Percentiles rank a stretch among this genome's conserved stretches.
These are phyloP conservation scores for Fusarium citri DNA, from an alignment of 2,329 filamentous ascomycete genomes.

Conservation along the genomic window DNA sequence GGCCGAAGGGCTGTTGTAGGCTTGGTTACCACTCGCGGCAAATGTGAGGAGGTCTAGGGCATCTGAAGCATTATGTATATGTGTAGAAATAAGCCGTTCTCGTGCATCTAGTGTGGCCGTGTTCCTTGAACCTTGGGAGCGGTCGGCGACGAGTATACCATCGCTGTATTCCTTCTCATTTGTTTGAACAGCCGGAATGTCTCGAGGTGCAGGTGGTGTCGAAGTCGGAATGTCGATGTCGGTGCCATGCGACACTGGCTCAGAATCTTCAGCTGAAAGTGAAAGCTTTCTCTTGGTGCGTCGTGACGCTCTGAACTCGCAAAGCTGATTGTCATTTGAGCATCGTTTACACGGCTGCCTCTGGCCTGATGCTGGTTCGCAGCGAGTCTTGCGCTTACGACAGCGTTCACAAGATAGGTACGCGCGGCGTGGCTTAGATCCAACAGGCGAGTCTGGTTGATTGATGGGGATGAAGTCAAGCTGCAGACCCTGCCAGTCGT, in stretches of 20 bases:
- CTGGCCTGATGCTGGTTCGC: constrained; percentile 4
- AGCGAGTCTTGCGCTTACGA: constrained; percentile 24
- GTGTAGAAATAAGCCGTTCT: constrained; percentile 20
- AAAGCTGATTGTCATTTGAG: constrained; percentile 3
- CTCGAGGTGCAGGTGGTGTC: too few species aligned
- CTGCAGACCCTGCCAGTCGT: too few species aligned
- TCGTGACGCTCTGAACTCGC: constrained; percentile 13
- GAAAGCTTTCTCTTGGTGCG: neutral
- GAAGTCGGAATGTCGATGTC: too few species aligned
- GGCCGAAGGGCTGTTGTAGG: neutral
- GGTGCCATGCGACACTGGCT: too few species aligned
- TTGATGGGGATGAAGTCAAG: neutral
- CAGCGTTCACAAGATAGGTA: constrained; percentile 9
- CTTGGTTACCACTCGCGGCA: constrained; percentile 4
- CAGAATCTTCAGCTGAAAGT: neutral
- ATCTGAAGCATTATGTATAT: constrained; percentile 28
- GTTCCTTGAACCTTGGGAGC: too few species aligned
- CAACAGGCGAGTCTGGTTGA: neutral
- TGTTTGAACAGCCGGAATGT: too few species aligned
- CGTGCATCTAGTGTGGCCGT: constrained; percentile 14
- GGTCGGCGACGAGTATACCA: too few species aligned
- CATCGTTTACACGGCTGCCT: constrained; percentile 12
- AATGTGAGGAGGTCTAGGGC: constrained; percentile 27
- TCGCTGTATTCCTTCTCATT: too few species aligned
- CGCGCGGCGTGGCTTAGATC: neutral